Conservation (phyloP, 179 eudicot genomes). For the Silene noctiflora region DNA sequence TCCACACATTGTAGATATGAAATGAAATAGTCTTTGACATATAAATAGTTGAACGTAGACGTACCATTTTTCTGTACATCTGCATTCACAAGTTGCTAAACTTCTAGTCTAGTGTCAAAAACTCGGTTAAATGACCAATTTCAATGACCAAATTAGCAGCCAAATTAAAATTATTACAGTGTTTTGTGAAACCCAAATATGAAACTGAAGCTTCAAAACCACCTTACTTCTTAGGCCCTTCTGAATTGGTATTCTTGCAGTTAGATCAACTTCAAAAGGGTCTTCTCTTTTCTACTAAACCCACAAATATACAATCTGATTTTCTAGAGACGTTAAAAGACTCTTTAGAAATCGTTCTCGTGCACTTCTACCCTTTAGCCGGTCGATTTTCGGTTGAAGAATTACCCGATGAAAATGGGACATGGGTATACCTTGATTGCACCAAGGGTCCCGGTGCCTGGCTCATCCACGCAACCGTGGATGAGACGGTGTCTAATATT, state of each 20-base stretch:
- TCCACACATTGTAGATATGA: too few species aligned
- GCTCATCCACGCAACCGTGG: constrained; percentile 32
- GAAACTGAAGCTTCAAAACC: constrained; percentile 9
- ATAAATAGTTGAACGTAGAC: too few species aligned
- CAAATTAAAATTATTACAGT: not conserved
- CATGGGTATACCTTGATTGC: too few species aligned
- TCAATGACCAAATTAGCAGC: not conserved
- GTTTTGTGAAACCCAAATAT: constrained; percentile 2
- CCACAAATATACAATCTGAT: not conserved
- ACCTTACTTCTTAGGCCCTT: constrained; percentile 7
- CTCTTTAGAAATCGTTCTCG: constrained; percentile 22
- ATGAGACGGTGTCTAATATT: constrained; percentile 23
- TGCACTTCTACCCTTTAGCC: constrained; percentile 44
- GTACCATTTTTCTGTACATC: too few species aligned
- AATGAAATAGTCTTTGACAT: too few species aligned
- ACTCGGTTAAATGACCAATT: not conserved
- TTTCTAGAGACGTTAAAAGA: constrained; percentile 27
- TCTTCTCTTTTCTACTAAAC: constrained; percentile 9
- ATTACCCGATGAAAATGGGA: too few species aligned
- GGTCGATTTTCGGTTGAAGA: constrained; percentile 39
- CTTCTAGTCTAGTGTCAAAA: too few species aligned
- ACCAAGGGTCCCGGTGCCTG: too few species aligned
- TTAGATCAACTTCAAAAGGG: constrained; percentile 19
- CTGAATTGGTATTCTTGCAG: constrained; percentile 2
- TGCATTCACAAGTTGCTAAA: too few species aligned